Evolutionary conservation across 129 eudicot genomes (phyloP), one percentile per base, ranked within the genome.

Genomic region (Gnaphalium uliginosum): DNA sequence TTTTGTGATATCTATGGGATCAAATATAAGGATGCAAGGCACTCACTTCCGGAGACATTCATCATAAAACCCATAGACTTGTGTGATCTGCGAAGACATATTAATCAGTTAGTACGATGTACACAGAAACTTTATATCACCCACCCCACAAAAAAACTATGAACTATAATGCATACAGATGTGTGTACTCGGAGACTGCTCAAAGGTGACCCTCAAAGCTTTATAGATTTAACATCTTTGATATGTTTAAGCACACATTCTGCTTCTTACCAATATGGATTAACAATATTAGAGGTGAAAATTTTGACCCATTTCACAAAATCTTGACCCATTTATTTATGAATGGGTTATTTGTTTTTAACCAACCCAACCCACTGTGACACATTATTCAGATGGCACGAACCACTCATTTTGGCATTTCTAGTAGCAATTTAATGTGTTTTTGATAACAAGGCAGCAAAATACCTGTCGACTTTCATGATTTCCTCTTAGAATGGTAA

Each of bases 21-120:
- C 19, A 54, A 9, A 13, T 25, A 67, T 30, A 60, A 71, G 71
- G 37, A 26, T 78, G 27, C 29, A 69, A 61, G 70, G 73, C 24
- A 85, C 96, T 90, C 84, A 90, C 96, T 90, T 90, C 76, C 90
- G 88, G 39, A 90, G 87, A 81, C 96, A 90, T 85, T 90, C 96
- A 81, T 90, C 96, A 79, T 90, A 90, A 76, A 90, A 90, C 24
- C 96, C 96, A 75, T 90, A 90, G 37, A 90, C 96, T 82, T 90
- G 96, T 65, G 96, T 90, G 53, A 90, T 90, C 96, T 90, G 96
- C 81, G 70, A 62, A 58, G 33, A 78, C n/a, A 74, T 63, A 57
- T 26, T 39, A 39, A 57, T 5, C 26, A 73, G 57, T 58, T 6
- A 7, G 77, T 35, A 37, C 23, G 23, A 57, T 35, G 25, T 73